Conservation (phyloP, 495 filamentous ascomycete species). For the Antarctomyces pellizariae region DNA sequence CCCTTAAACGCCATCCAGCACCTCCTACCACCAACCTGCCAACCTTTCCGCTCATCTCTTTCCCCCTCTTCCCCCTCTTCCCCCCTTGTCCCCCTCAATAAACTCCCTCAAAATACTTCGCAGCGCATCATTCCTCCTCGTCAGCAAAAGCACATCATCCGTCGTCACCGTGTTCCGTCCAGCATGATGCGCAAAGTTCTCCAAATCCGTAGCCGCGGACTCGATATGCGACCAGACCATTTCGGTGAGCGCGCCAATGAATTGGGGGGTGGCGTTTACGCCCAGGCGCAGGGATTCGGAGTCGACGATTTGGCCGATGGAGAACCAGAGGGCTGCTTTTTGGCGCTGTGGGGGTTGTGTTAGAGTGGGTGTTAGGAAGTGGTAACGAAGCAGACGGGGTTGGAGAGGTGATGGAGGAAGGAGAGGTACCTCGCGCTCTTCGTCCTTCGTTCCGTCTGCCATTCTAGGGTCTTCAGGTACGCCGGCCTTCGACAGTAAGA, state of each 20-base stretch:
- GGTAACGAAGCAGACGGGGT: not conserved
- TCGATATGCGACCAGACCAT: constrained; percentile 82
- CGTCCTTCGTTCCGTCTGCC: constrained; percentile 12
- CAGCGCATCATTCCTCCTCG: constrained; percentile 66
- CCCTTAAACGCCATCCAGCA: constrained; percentile 1
- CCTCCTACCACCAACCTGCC: not conserved
- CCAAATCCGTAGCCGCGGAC: constrained; percentile 49
- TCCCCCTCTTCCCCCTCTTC: constrained; percentile 6
- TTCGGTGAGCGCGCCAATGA: constrained; percentile 80
- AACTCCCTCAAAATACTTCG: constrained; percentile 44
- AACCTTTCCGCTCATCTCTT: constrained; percentile 3
- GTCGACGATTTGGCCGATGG: constrained; percentile 74
- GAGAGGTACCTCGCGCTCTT: constrained; percentile 9
- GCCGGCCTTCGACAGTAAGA: too few species aligned
- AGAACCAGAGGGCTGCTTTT: constrained; percentile 86
- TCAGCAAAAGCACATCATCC: constrained; percentile 70
- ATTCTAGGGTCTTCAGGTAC: constrained; percentile 7
- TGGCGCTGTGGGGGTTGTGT: constrained; percentile 33
- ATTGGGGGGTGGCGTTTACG: constrained; percentile 80
- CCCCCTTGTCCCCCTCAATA: constrained; percentile 32
- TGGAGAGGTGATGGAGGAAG: not conserved
- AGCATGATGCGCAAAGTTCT: constrained; percentile 74
- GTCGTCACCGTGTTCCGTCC: constrained; percentile 58
- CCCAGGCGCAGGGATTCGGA: constrained; percentile 53
- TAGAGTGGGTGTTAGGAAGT: constrained; percentile 1